Evolutionary conservation across 2,329 filamentous ascomycete genomes (phyloP).

Genomic region (Venturia effusa): DNA sequence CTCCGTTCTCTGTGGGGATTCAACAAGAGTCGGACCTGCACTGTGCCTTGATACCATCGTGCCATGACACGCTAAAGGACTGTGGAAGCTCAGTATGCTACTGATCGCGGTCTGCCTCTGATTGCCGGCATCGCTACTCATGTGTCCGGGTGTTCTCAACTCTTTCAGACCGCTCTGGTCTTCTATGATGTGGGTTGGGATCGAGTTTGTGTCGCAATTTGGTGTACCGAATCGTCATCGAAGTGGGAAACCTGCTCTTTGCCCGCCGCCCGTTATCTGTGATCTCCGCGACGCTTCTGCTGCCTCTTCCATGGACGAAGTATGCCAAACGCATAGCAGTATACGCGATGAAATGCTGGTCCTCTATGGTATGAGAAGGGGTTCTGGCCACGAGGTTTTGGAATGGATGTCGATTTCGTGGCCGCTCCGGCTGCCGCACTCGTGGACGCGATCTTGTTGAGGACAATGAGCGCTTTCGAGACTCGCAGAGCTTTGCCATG

Average conservation of each 20-base stretch:
- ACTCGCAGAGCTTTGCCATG: not conserved
- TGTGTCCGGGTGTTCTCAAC: not conserved
- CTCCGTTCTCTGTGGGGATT: not conserved
- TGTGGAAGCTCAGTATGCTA: not conserved
- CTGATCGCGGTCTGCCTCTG: not conserved
- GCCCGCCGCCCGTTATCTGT: not conserved
- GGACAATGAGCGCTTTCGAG: no score
- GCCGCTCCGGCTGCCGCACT: no score
- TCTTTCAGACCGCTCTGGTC: not conserved
- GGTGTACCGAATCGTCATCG: not conserved
- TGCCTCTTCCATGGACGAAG: not conserved
- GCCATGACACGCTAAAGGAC: not conserved
- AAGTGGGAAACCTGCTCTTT: not conserved
- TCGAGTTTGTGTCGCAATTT: not conserved
- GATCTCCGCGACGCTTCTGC: not conserved
- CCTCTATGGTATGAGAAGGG: no score
- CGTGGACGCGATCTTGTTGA: no score
- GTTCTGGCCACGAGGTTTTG: no score
- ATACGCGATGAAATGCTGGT: not conserved
- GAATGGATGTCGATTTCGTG: no score
- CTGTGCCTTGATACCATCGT: not conserved
- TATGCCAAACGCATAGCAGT: not conserved
- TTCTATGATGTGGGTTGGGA: not conserved
- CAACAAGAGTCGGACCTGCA: not conserved
- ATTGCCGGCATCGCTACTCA: not conserved